Conservation (phyloP, 352 stramenopile species). For the Salisapilia sapeloensis region DNA sequence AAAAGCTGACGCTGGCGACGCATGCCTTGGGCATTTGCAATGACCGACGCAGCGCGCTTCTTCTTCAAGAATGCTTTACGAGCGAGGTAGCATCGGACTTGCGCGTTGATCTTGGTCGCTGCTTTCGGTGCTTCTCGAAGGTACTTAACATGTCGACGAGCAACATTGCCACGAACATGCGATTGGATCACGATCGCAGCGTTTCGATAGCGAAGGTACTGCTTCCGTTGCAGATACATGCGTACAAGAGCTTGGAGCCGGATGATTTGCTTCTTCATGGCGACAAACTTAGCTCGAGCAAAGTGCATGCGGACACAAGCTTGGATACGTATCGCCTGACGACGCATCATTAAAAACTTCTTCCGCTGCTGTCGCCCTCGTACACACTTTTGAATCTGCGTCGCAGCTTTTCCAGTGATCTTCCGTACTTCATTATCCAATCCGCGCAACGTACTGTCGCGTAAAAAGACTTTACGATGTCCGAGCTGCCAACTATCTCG, state of each 20-base stretch:
- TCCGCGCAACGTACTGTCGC: slow-evolving; percentile 64
- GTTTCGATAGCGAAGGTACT: slow-evolving; percentile 48
- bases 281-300: slow-evolving; percentile 26
- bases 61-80: slow-evolving; percentile 50
- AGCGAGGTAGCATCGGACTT: slow-evolving; percentile 44
- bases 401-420: slow-evolving; percentile 67
- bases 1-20: slow-evolving; percentile 42
- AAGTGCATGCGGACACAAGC: slow-evolving; percentile 49
- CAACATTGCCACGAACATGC: slow-evolving; percentile 45
- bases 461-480: slow-evolving; percentile 81
- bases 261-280: slow-evolving; percentile 40
- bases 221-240: slow-evolving; percentile 56
- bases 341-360: slow-evolving; percentile 36
- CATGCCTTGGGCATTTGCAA: slow-evolving; percentile 61
- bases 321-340: slow-evolving; percentile 51
- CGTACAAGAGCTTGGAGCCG: slow-evolving; percentile 45
- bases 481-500: slow-evolving; percentile 79
- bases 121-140: slow-evolving; percentile 54
- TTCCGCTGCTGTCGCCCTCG: slow-evolving; percentile 46
- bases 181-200: slow-evolving; percentile 56
- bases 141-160: slow-evolving; percentile 48
- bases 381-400: slow-evolving; percentile 57
- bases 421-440: slow-evolving; percentile 76
- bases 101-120: slow-evolving; percentile 64
- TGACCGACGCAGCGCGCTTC: slow-evolving; percentile 42